phyloP scores from a whole-genome alignment of 768 basidiomycete species.

The Trametes punicea region DNA sequence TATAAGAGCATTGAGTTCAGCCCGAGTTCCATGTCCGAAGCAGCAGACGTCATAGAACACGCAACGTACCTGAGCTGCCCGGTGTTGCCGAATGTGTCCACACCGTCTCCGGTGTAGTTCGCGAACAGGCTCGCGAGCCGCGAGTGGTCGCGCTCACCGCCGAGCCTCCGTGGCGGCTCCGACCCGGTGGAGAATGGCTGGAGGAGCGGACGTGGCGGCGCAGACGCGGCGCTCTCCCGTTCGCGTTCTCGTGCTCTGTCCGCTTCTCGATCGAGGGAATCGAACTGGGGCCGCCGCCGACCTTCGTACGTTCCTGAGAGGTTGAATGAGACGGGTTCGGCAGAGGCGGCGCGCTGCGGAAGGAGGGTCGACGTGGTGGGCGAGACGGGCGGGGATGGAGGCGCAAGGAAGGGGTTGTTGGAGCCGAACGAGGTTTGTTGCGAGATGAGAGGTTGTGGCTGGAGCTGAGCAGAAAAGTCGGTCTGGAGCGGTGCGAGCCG shows the following conservation, averaged over 20 bases:
- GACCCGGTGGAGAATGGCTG: slow-evolving; percentile 17
- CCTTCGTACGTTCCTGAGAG: slow-evolving; percentile 19
- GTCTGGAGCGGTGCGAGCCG: slow-evolving; percentile 36
- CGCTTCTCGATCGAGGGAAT: not conserved
- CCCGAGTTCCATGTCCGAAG: not conserved
- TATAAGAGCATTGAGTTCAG: not conserved
- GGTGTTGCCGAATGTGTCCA: slow-evolving; percentile 90
- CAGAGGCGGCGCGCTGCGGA: slow-evolving; percentile 34
- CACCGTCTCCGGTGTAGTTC: slow-evolving; percentile 78
- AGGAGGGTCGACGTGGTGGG: slow-evolving; percentile 42
- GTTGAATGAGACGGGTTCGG: slow-evolving; percentile 17
- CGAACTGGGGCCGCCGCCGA: slow-evolving; percentile 2
- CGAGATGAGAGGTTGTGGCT: slow-evolving; percentile 44
- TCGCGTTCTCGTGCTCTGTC: not conserved
- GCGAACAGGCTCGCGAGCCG: slow-evolving; percentile 77
- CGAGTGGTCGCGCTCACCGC: slow-evolving; percentile 38
- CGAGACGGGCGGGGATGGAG: slow-evolving; percentile 24
- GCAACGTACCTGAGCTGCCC: slow-evolving; percentile 57
- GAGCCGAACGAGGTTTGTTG: slow-evolving; percentile 55
- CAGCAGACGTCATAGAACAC: not conserved
- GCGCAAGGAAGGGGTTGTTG: slow-evolving; percentile 31
- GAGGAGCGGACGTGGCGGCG: slow-evolving; percentile 27
- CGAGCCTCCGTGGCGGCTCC: slow-evolving; percentile 7
- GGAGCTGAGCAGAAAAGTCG: slow-evolving; percentile 44
- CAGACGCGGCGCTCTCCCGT: slow-evolving; percentile 4